Evolutionary conservation across 2,329 filamentous ascomycete genomes (phyloP).

Genomic region (Monilinia polystroma): DNA sequence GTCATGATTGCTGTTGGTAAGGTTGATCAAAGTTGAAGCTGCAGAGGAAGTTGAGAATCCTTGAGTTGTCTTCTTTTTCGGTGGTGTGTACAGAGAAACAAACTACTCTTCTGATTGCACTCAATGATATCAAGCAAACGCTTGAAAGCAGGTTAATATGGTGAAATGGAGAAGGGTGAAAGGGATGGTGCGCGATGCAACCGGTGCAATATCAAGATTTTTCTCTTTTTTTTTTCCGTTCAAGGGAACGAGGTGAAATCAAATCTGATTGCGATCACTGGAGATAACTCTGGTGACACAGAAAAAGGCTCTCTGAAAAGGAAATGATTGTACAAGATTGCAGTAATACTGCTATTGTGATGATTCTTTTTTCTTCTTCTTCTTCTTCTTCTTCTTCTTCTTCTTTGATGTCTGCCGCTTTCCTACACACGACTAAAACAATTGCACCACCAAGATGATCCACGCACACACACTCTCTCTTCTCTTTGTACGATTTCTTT

Average conservation of each 20-base stretch:
- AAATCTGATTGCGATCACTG: slow-evolving; percentile 43
- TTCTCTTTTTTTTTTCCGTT: slow-evolving; percentile 42
- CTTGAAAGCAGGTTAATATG: slow-evolving; percentile 34
- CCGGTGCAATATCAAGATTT: slow-evolving; percentile 40
- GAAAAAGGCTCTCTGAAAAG: slow-evolving; percentile 36
- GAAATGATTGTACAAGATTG: slow-evolving; percentile 42
- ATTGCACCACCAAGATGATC: slow-evolving; percentile 22
- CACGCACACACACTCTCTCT: slow-evolving; percentile 11
- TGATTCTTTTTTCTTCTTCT: slow-evolving; percentile 25
- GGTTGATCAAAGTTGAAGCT: slow-evolving; percentile 25
- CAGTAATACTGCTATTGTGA: slow-evolving; percentile 37
- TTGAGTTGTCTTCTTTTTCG: slow-evolving; percentile 13
- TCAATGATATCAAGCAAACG: slow-evolving; percentile 30
- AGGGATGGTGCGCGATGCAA: slow-evolving; percentile 36
- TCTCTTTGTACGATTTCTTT: slow-evolving; percentile 20
- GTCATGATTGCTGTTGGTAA: slow-evolving; percentile 37
- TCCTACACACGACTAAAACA: slow-evolving; percentile 23
- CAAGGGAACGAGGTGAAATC: slow-evolving; percentile 41
- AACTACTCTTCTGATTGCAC: slow-evolving; percentile 31
- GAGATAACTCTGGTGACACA: slow-evolving; percentile 38
- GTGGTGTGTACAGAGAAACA: slow-evolving; percentile 26
- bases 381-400: slow-evolving; percentile 11
- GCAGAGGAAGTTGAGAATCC: slow-evolving; percentile 24
- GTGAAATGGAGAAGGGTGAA: slow-evolving; percentile 30
- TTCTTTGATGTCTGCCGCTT: slow-evolving; percentile 30